phyloP scores from a whole-genome alignment of 345 rosid species.

The Psidium guajava region DNA sequence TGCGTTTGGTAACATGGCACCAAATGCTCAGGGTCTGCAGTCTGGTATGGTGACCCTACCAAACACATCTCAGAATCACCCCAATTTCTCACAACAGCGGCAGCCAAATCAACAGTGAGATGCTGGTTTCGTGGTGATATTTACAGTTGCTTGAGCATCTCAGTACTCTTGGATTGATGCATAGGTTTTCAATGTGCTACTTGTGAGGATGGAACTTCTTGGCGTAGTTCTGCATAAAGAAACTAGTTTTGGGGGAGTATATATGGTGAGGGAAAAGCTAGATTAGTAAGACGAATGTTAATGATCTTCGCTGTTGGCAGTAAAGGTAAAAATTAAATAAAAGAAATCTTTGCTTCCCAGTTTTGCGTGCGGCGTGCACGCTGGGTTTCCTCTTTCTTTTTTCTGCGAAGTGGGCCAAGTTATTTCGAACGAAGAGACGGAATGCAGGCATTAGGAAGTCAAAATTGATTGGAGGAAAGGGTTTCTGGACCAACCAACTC shows the following conservation, averaged over 20 bases:
- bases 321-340: neutral
- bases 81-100: conserved; percentile 53
- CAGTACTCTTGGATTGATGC: neutral
- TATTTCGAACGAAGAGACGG: neutral
- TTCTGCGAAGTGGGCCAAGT: neutral
- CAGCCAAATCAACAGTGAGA: conserved; percentile 68
- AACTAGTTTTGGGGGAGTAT: neutral
- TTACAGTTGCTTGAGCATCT: neutral
- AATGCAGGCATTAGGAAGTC: neutral
- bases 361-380: neutral
- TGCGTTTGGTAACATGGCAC: conserved; percentile 50
- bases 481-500: neutral
- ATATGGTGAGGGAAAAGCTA: neutral
- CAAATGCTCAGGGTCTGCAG: conserved; percentile 61
- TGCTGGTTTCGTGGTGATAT: neutral
- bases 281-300: neutral
- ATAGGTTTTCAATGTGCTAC: neutral
- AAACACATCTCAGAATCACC: conserved; percentile 48
- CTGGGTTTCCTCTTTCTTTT: neutral
- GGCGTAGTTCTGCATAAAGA: neutral
- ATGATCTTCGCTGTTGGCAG: neutral
- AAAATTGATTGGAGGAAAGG: neutral
- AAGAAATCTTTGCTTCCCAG: neutral
- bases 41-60: conserved; percentile 59
- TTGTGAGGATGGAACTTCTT: neutral